Evolutionary conservation across 176 grass and related monocot species (phyloP).

Genomic region (Avena eriantha): DNA sequence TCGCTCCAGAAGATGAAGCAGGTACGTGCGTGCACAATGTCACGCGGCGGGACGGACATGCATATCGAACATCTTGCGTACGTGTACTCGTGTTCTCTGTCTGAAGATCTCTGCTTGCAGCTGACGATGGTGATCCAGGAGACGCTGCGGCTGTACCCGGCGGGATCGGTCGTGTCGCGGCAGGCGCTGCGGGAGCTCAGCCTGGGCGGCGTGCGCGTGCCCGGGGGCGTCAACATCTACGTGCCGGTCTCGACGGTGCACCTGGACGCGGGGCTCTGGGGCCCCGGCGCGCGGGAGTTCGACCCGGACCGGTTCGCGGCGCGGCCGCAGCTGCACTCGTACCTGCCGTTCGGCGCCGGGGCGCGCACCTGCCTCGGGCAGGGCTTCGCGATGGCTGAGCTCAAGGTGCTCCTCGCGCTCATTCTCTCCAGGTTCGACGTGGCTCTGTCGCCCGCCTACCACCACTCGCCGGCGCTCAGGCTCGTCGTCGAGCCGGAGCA

Average conservation of each 20-base stretch:
- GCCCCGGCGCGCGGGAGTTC: slow-evolving; percentile 55
- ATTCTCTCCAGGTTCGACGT: slow-evolving; percentile 67
- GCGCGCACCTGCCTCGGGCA: slow-evolving; percentile 87
- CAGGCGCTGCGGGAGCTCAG: slow-evolving; percentile 70
- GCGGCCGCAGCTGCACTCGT: slow-evolving; percentile 55
- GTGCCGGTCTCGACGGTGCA: slow-evolving; percentile 74
- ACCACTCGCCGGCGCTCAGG: slow-evolving; percentile 67
- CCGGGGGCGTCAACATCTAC: slow-evolving; percentile 74
- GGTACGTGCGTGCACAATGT: not conserved
- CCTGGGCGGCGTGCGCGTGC: slow-evolving; percentile 64
- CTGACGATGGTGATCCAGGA: slow-evolving; percentile 98
- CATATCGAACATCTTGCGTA: not conserved
- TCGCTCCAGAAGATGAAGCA: slow-evolving; percentile 82
- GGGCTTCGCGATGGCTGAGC: slow-evolving; percentile 80
- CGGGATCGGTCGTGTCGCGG: slow-evolving; percentile 72
- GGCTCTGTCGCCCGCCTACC: slow-evolving; percentile 54
- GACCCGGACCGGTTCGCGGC: slow-evolving; percentile 58
- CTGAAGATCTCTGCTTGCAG: slow-evolving; percentile 22
- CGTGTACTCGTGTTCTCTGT: too few relatives aligned
- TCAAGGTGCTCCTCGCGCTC: slow-evolving; percentile 80
- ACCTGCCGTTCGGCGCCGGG: slow-evolving; percentile 88
- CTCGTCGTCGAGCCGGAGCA: slow-evolving; percentile 85
- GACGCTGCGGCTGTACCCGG: slow-evolving; percentile 84
- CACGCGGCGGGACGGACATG: not conserved
- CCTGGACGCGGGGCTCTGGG: slow-evolving; percentile 79